Evolutionary conservation across 2,329 filamentous ascomycete genomes (phyloP).

Genomic region (Aspergillus persii): DNA sequence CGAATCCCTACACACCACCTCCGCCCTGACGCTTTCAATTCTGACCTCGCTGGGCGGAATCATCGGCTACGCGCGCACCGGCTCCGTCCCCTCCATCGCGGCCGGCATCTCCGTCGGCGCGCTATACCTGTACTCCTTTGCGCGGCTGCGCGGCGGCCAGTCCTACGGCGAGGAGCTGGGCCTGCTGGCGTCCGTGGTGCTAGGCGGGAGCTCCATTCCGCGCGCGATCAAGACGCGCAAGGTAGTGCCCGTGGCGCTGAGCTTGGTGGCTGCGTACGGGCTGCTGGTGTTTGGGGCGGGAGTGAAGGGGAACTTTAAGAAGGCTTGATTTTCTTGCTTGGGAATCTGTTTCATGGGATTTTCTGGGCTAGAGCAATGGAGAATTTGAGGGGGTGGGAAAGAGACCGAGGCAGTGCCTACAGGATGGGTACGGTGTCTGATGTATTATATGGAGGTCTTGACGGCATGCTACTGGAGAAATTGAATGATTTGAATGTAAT

Average conservation of each 20-base stretch:
- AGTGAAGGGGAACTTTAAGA: conserved; percentile 40
- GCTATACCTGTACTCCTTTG: conserved; percentile 75
- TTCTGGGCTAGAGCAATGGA: neutral
- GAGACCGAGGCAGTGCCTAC: neutral
- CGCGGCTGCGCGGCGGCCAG: conserved; percentile 71
- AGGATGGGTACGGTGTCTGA: neutral
- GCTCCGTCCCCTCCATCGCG: conserved; percentile 80
- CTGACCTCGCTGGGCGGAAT: conserved; percentile 85
- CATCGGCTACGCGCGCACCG: conserved; percentile 79
- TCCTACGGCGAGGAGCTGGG: conserved; percentile 84
- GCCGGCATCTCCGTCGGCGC: conserved; percentile 81
- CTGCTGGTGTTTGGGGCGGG: conserved; percentile 76
- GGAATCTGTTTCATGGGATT: neutral
- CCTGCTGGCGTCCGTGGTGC: conserved; percentile 80
- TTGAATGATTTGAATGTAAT: too few species aligned
- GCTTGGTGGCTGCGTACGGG: conserved; percentile 74
- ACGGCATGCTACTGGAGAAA: too few species aligned
- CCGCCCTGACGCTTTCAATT: conserved; percentile 74
- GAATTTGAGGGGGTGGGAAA: neutral
- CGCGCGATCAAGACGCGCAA: conserved; percentile 80
- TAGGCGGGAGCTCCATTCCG: conserved; percentile 81
- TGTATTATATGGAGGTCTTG: neutral
- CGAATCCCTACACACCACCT: conserved; percentile 41
- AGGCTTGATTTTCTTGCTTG: conserved; percentile 13
- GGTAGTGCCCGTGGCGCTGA: conserved; percentile 77